A percentile compares a stretch with the other conserved stretches of the same genome.
Conservation (phyloP, 148 eudicot species). For the Cornus suecica region DNA sequence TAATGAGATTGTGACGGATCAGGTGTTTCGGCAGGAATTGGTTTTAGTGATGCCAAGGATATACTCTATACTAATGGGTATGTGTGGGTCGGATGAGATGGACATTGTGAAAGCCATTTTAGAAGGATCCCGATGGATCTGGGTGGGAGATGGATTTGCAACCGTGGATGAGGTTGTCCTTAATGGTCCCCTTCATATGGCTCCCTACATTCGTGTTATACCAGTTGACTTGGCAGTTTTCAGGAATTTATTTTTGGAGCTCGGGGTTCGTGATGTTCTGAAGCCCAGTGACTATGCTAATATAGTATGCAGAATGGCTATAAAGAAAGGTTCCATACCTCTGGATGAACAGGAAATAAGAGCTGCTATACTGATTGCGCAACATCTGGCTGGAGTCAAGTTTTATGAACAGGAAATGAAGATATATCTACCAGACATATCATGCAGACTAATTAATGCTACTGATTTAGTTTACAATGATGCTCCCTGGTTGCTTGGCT, state of each 20-base stretch:
- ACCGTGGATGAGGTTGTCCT: conserved; percentile 92
- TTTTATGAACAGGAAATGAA: conserved; percentile 52
- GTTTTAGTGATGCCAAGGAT: conserved; percentile 94
- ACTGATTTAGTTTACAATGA: conserved; percentile 91
- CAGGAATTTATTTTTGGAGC: conserved; percentile 83
- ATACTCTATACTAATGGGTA: conserved; percentile 66
- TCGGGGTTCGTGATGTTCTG: conserved; percentile 77
- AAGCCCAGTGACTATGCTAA: conserved; percentile 71
- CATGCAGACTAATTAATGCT: conserved; percentile 62
- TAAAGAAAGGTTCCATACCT: conserved; percentile 56
- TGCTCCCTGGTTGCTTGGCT: conserved; percentile 99
- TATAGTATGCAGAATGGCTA: conserved; percentile 76
- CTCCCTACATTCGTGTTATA: conserved; percentile 95
- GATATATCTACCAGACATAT: conserved; percentile 81
- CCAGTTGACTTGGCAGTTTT: conserved; percentile 95
- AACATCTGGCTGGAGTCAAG: conserved; percentile 80
- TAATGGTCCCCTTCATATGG: conserved; percentile 92
- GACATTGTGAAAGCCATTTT: conserved; percentile 91
- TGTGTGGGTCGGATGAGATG: conserved; percentile 86
- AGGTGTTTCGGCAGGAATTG: conserved; percentile 73
- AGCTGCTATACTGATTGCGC: conserved; percentile 85
- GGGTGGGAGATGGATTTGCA: conserved; percentile 99
- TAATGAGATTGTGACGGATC: conserved; percentile 81
- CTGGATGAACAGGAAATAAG: conserved; percentile 72
- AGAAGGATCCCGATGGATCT: conserved; percentile 96